These are phyloP conservation scores for Dactylonectria estremocensis DNA, from an alignment of 2,329 filamentous ascomycete genomes.

Conservation along the genomic window DNA sequence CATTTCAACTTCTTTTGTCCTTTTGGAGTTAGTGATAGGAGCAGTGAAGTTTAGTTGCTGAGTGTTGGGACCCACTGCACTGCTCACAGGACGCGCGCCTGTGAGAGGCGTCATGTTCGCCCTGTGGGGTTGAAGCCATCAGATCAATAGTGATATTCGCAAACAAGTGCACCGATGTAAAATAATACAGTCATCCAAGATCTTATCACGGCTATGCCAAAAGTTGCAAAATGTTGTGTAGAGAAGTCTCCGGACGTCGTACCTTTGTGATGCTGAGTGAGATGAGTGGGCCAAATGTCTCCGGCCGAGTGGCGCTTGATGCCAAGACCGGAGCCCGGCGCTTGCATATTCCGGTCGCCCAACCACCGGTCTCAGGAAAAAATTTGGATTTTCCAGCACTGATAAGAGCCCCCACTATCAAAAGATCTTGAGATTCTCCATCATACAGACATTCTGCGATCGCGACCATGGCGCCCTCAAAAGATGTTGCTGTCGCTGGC, in stretches of 20 bases:
- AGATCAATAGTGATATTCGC: neutral
- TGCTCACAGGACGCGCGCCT: constrained; percentile 49
- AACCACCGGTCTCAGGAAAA: constrained; percentile 48
- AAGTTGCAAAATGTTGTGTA: neutral
- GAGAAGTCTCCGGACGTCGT: neutral
- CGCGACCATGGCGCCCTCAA: constrained; percentile 59
- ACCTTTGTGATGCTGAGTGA: neutral
- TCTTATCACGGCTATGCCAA: neutral
- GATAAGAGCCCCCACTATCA: constrained; percentile 51
- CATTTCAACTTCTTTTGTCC: constrained; percentile 49
- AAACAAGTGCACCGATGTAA: neutral
- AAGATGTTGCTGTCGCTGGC: constrained; percentile 54
- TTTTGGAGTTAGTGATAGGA: constrained; percentile 23
- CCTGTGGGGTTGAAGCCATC: constrained; percentile 34
- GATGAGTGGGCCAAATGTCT: neutral
- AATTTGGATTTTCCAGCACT: constrained; percentile 47
- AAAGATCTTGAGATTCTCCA: constrained; percentile 44
- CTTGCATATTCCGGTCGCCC: constrained; percentile 55
- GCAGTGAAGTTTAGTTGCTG: neutral
- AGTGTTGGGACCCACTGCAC: constrained; percentile 37
- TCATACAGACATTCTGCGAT: constrained; percentile 37
- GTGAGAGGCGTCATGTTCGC: constrained; percentile 36
- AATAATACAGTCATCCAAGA: neutral
- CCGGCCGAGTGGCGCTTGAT: neutral
- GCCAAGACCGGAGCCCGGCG: constrained; percentile 49